Evolutionary conservation across 225 moss, liverwort and hornwort genomes (phyloP), one percentile per base, ranked within the genome.

Genomic region (Polytrichum formosum): DNA sequence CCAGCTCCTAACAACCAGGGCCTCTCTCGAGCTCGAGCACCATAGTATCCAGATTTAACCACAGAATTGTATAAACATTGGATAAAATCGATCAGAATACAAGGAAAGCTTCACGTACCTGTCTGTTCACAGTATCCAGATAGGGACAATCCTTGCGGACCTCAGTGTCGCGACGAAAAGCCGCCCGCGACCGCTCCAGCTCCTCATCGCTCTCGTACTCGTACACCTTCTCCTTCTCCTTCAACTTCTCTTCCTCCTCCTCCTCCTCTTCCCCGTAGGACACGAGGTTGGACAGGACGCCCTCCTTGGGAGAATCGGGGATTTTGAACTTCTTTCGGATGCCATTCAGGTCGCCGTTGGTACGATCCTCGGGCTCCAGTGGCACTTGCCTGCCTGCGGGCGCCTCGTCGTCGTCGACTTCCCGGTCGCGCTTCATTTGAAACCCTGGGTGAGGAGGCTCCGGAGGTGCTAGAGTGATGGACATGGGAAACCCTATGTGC

Each of bases 121-220:
- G 86, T 62, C 83, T 68, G 75, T 98, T 98, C 28, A 98, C 98
- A 35, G 98, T 98, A 69, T 98, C 98, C 77, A 98, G 76, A 65
- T 98, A 98, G 1, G 98, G 98, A 65, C 98, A 98, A 80, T 98
- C 98, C 72, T 77, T 91, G 21, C 98, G 90, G 56, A 98, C 85
- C 84, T 98, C 98, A 20, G 87, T 91, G 61, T 88, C 91, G 4
- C 98, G 89, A 9, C 94, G 90, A 63, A 78, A 59, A 30, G 81
- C 83, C 71, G 82, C 88, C 19, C 76, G 73, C 29, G 75, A 70
- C 65, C 78, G 80, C 63, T 90, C 92, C 18, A 82, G 91, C 64
- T 82, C 89, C 65, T 92, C 86, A 9, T 94, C 93, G 55, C 85
- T 89, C 28, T 96, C 91, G 20, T 83, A 90, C 74, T 89, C 84